phyloP scores from a whole-genome alignment of 1,284 basidiomycete genomes.

The Farysia itapuensis region DNA sequence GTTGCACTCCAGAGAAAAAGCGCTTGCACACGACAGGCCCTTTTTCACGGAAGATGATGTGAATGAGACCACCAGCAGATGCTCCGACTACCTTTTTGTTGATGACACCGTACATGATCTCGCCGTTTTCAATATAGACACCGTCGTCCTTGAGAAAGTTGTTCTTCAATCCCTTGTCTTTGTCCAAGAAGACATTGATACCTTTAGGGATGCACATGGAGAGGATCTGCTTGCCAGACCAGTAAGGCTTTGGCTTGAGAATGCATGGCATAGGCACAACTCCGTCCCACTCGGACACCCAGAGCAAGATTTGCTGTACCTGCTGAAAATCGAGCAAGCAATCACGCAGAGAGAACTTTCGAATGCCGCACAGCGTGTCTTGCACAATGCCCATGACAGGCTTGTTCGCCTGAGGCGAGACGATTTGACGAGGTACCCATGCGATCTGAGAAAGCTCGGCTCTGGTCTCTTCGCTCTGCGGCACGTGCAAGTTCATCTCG shows the following conservation, averaged over 20 bases:
- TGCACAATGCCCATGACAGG: constrained; percentile 99
- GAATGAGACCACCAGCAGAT: constrained; percentile 82
- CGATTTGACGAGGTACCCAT: constrained; percentile 99
- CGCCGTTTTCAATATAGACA: constrained; percentile 95
- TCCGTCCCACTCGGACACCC: constrained; percentile 98
- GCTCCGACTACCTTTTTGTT: constrained; percentile 98
- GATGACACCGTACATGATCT: constrained; percentile 91
- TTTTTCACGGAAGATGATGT: constrained; percentile 96
- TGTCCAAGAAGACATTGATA: constrained; percentile 75
- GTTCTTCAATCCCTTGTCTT: constrained; percentile 47
- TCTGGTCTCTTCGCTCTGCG: constrained; percentile 97
- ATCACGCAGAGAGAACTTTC: constrained; percentile 95
- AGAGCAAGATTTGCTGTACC: constrained; percentile 92
- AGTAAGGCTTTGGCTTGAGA: constrained; percentile 92
- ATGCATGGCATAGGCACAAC: constrained; percentile 87
- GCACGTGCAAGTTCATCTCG: constrained; percentile 96
- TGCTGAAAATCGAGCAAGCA: constrained; percentile 56
- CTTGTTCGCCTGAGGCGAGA: constrained; percentile 98
- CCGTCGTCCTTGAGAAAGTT: constrained; percentile 72
- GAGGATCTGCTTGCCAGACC: constrained; percentile 97
- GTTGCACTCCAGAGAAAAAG: constrained; percentile 91
- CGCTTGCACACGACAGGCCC: constrained; percentile 89
- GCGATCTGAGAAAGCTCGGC: constrained; percentile 97
- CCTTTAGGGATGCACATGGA: constrained; percentile 91
- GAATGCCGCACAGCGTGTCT: constrained; percentile 94